Conservation (phyloP, 2,329 filamentous ascomycete species). For the Aspergillus proliferans region DNA sequence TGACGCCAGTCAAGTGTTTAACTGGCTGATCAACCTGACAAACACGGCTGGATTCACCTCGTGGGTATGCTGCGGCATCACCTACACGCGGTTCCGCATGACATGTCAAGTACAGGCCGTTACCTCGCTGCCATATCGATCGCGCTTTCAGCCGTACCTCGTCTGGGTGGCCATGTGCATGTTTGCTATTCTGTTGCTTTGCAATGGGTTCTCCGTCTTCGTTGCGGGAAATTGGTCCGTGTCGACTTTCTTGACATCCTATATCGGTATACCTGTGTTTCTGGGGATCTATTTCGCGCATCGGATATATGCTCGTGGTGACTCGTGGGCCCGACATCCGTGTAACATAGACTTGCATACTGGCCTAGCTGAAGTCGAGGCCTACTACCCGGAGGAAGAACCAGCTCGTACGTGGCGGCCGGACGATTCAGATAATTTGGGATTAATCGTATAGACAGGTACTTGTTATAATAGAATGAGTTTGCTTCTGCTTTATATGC, state of each 20-base stretch:
- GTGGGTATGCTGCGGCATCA: conserved; percentile 58
- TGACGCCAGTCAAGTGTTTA: conserved; percentile 46
- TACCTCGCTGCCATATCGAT: conserved; percentile 42
- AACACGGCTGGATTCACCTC: conserved; percentile 60
- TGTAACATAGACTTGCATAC: background rate
- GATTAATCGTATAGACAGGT: background rate
- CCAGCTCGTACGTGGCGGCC: background rate
- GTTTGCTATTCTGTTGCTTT: conserved; percentile 1
- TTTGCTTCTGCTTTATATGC: no score
- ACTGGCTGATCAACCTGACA: conserved; percentile 63
- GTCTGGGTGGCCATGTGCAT: background rate
- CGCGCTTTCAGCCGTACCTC: conserved; percentile 50
- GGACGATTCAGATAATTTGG: background rate
- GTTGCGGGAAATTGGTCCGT: conserved; percentile 56
- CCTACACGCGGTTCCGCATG: conserved; percentile 53
- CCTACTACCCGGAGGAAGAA: background rate
- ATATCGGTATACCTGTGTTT: conserved; percentile 55
- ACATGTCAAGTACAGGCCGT: conserved; percentile 38
- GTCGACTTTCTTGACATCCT: conserved; percentile 54
- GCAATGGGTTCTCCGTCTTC: conserved; percentile 7
- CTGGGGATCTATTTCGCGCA: conserved; percentile 21
- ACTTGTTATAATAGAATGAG: background rate
- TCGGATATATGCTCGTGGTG: background rate
- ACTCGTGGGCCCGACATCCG: background rate
- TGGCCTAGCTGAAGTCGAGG: conserved; percentile 1